These are phyloP conservation scores for Scenedesmus sp. DNA, from an alignment of 163 green algal species.

Conservation along the genomic window DNA sequence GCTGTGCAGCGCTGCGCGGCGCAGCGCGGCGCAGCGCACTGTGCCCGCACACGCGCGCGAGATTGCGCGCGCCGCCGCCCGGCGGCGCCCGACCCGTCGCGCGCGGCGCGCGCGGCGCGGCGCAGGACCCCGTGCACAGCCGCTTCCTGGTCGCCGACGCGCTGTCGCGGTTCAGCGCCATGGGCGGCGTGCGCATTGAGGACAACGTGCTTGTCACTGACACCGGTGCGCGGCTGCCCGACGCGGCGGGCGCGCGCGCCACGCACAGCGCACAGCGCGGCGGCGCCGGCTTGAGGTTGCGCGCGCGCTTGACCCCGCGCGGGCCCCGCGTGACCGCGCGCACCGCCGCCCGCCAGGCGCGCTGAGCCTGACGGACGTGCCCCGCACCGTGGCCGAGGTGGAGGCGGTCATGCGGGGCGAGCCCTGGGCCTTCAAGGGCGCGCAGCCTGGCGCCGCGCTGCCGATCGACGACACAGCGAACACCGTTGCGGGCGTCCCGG, in stretches of 20 bases:
- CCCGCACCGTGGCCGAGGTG: slow-evolving; percentile 79
- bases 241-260: too few species aligned
- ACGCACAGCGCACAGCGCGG: too few species aligned
- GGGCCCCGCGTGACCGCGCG: too few species aligned
- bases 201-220: slow-evolving; percentile 89
- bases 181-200: slow-evolving; percentile 83
- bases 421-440: slow-evolving; percentile 42
- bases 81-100: too few species aligned
- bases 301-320: too few species aligned
- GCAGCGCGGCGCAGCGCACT: too few species aligned
- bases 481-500: slow-evolving; percentile 24
- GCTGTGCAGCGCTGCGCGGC: not conserved
- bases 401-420: slow-evolving; percentile 87
- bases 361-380: slow-evolving; percentile 78
- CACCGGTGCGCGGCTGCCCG: too few species aligned
- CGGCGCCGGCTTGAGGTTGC: too few species aligned
- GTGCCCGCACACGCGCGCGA: too few species aligned
- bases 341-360: too few species aligned
- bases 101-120: too few species aligned
- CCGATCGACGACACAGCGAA: not conserved
- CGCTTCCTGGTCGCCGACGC: slow-evolving; percentile 59
- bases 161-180: slow-evolving; percentile 47
- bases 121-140: slow-evolving; percentile 50
- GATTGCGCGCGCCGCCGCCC: too few species aligned
- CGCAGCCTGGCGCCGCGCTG: not conserved